Evolutionary conservation across 306 rosid genomes (phyloP).

Genomic region (Dalbergia cochinchinensis): DNA sequence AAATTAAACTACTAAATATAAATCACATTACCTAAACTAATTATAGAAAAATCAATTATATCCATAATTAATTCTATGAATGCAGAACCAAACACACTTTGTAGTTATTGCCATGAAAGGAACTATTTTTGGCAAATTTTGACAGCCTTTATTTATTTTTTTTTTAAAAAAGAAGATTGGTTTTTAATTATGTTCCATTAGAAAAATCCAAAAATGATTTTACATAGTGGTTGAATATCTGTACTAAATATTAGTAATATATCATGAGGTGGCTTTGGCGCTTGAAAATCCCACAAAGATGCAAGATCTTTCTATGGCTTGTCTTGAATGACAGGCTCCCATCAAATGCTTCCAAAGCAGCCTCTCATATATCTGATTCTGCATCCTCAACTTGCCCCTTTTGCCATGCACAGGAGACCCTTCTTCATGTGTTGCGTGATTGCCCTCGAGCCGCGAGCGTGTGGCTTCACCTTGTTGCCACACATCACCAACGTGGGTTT

Average conservation of each 20-base stretch:
- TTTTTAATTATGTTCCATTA: background rate
- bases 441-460: conserved; percentile 38
- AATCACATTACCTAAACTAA: too few relatives aligned
- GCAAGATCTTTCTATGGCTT: conserved; percentile 35
- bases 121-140: background rate
- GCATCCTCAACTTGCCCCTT: conserved; percentile 13
- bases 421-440: conserved; percentile 34
- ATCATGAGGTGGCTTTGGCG: conserved; percentile 24
- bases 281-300: conserved; percentile 32
- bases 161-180: background rate
- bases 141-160: too few relatives aligned
- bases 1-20: too few relatives aligned
- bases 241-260: too few relatives aligned
- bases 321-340: conserved; percentile 35
- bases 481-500: background rate
- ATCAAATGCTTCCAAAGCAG: background rate
- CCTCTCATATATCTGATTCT: background rate
- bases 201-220: background rate
- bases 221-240: background rate
- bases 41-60: too few relatives aligned
- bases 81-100: too few relatives aligned
- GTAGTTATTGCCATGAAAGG: background rate
- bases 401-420: conserved; percentile 35
- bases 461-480: conserved; percentile 26
- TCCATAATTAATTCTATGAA: too few relatives aligned